Evolutionary conservation across 2,329 filamentous ascomycete genomes (phyloP).

Genomic region (Thelonectria rubi): DNA sequence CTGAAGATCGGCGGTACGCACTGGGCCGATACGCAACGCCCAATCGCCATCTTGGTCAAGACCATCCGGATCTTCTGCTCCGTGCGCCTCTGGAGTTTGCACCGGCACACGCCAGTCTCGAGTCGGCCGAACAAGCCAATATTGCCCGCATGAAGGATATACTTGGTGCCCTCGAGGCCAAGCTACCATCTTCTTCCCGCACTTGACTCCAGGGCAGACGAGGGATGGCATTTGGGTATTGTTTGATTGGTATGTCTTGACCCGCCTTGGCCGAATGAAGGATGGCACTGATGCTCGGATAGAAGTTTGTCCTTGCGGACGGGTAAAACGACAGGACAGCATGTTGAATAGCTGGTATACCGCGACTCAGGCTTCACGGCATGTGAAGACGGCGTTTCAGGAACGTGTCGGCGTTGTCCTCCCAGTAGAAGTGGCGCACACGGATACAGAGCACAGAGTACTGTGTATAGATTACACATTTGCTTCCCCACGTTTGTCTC

Average conservation of each 20-base stretch:
- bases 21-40: conserved; percentile 24
- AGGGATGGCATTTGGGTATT: neutral
- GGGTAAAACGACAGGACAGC: too few species aligned
- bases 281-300: too few species aligned
- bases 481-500: too few species aligned
- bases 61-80: conserved; percentile 26
- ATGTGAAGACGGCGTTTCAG: too few species aligned
- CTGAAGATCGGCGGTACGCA: conserved; percentile 18
- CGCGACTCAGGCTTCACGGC: too few species aligned
- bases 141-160: conserved; percentile 24
- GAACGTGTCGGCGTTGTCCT: too few species aligned
- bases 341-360: too few species aligned
- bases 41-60: conserved; percentile 3
- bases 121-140: neutral
- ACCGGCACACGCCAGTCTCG: neutral
- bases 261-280: neutral
- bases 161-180: conserved; percentile 18
- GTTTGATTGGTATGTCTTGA: neutral
- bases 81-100: conserved; percentile 25
- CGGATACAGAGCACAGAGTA: too few species aligned
- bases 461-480: too few species aligned
- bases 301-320: too few species aligned
- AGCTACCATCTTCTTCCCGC: conserved; percentile 10
- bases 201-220: conserved; percentile 6
- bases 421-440: too few species aligned